A percentile compares a stretch with the other conserved stretches of the same genome.
Conservation (phyloP, 2,329 filamentous ascomycete species). For the Pyrenophora tritici-repentis region DNA sequence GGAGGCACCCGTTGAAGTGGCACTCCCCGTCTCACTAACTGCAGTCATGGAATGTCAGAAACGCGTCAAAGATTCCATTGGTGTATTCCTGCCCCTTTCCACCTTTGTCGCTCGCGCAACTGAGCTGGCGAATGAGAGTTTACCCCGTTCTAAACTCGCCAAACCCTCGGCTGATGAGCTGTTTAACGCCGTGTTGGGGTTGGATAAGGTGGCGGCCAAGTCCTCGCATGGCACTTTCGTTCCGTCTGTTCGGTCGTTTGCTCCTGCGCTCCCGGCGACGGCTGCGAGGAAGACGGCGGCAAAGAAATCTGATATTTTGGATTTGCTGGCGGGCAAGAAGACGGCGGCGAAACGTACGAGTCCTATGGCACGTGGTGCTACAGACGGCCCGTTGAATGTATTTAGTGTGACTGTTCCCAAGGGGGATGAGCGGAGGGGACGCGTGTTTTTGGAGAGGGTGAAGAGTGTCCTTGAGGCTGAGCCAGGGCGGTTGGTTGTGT, state of each 20-base stretch:
- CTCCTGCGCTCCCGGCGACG: slow-evolving; percentile 37
- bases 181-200: slow-evolving; percentile 85
- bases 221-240: slow-evolving; percentile 67
- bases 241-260: slow-evolving; percentile 68
- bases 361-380: slow-evolving; percentile 30
- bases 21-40: slow-evolving; percentile 76
- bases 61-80: slow-evolving; percentile 76
- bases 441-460: slow-evolving; percentile 81
- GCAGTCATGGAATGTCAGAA: slow-evolving; percentile 81
- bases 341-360: slow-evolving; percentile 31
- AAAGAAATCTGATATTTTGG: slow-evolving; percentile 77
- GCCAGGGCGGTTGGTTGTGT: slow-evolving; percentile 47
- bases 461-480: slow-evolving; percentile 70
- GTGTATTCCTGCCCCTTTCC: slow-evolving; percentile 79
- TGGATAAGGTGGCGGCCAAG: slow-evolving; percentile 57
- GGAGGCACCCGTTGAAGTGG: slow-evolving; percentile 62
- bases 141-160: slow-evolving; percentile 69
- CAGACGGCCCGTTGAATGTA: slow-evolving; percentile 65
- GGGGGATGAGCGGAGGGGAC: slow-evolving; percentile 80
- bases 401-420: slow-evolving; percentile 81
- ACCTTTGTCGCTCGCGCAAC: slow-evolving; percentile 86
- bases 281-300: slow-evolving; percentile 40
- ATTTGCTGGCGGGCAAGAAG: slow-evolving; percentile 63
- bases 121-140: slow-evolving; percentile 83
- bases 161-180: slow-evolving; percentile 78